These are phyloP conservation scores for Lentinula raphanica DNA, from an alignment of 768 basidiomycete species.

Conservation along the genomic window DNA sequence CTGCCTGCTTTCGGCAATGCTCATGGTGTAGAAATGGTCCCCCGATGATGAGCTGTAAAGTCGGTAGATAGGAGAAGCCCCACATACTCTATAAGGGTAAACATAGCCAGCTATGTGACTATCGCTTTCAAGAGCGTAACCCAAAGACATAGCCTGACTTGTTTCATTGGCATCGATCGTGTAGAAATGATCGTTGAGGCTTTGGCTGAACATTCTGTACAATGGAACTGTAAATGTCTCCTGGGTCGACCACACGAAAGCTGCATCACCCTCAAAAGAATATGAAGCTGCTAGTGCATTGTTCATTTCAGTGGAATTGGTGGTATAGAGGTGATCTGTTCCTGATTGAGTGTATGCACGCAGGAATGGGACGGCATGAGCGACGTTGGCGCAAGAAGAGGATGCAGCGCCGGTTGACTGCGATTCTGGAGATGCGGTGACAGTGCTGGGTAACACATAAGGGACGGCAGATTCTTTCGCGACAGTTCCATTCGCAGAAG, in stretches of 20 bases:
- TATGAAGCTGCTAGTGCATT: background rate
- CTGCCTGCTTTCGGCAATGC: background rate
- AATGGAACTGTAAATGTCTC: background rate
- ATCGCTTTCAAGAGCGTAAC: background rate
- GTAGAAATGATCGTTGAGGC: background rate
- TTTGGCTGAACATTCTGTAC: background rate
- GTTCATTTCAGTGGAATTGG: background rate
- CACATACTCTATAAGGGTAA: background rate
- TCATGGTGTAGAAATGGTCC: background rate
- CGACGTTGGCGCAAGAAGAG: background rate
- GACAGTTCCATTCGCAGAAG: background rate
- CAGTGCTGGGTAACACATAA: background rate
- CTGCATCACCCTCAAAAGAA: constrained; percentile 1
- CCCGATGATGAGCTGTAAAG: background rate
- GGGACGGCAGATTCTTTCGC: background rate
- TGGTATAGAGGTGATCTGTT: background rate
- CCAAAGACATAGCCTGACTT: background rate
- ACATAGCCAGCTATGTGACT: background rate
- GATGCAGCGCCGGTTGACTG: background rate
- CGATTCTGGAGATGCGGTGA: background rate
- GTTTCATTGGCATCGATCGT: background rate
- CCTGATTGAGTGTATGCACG: background rate
- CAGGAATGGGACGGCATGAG: background rate
- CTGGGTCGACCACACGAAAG: background rate
- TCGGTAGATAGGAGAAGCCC: background rate